A percentile compares a stretch with the other conserved stretches of the same genome.
Conservation (phyloP, 202 grass and related monocot genomes). For the Panicum virgatum region DNA sequence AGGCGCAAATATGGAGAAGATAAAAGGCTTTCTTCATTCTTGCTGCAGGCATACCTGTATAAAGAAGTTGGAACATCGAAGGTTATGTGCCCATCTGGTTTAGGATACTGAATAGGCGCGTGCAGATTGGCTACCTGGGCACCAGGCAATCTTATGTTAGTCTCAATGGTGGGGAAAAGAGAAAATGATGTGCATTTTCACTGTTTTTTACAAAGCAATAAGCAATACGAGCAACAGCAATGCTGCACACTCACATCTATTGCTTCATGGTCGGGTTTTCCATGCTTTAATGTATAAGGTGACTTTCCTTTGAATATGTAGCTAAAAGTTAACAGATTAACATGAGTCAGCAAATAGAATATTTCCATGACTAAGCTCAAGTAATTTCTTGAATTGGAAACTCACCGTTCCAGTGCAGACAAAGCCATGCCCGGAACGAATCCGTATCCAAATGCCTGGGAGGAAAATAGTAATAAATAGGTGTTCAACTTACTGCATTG, state of each 20-base stretch:
- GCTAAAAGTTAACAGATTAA: constrained; percentile 43
- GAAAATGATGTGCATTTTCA: not conserved
- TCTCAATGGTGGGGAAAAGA: not conserved
- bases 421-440: constrained; percentile 85
- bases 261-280: constrained; percentile 85
- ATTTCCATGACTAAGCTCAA: not conserved
- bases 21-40: not conserved
- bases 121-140: constrained; percentile 64
- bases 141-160: constrained; percentile 21
- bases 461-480: constrained; percentile 22
- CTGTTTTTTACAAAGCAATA: not conserved
- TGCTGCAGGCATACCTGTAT: constrained; percentile 59
- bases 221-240: constrained; percentile 1
- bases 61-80: constrained; percentile 91
- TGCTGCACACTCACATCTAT: constrained; percentile 69
- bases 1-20: not conserved
- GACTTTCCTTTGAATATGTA: constrained; percentile 85
- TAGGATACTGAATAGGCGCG: constrained; percentile 68
- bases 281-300: constrained; percentile 89
- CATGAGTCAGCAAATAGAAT: constrained; percentile 34
- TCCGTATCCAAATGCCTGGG: constrained; percentile 87
- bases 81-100: constrained; percentile 78
- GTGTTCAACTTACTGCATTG: not conserved
- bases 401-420: constrained; percentile 91
- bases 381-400: constrained; percentile 3